Base-by-base conservation (phyloP, 495 filamentous ascomycete species). In the Aspergillus mulundensis region DNA sequence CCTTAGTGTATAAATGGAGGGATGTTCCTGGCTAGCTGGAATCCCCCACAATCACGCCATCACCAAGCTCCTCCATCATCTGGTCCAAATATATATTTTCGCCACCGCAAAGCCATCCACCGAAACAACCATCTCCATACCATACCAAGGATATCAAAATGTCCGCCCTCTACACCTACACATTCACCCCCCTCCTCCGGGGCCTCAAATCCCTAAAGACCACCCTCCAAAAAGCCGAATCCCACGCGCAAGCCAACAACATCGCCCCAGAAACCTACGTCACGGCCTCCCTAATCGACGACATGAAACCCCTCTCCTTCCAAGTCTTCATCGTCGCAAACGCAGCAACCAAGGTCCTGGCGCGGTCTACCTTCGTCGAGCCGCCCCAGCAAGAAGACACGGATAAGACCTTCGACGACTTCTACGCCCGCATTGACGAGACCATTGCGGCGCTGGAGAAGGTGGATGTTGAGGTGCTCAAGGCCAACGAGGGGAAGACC, bases 301-400 rank as follows among this genome's bases (percentile, higher is more conserved):
- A 82, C 67, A 81, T 81, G 80, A 65, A 66, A 38, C 63, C 73
- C 30, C 59, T 83, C 19, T 56, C 67, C 44, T 74, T 69, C 63
- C 81, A 85, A 54, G 54, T 83, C 61, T 64, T 70, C 14, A 63
- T 67, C 53, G 61, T 58, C 39, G 63, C 63, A 40, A 57, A 66
- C 47, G 63, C 61, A 0, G 61, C 72, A 46, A 63, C 63, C 28
- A 57, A 61, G 49, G 18, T 58, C 30, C 53, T 64, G 28, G 63
- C 65, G 6, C 71, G 76, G 34, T 40, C 71, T 6, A 65, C 57
- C 4, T 59, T 57, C 12, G 25, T 56, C 45, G 65, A 70, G 28
- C 51, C 65, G 15, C 58, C 60, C 18, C 28, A 34, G 7, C 63
- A 61, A 14, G 64, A 72, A 16, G 66, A 73, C 60, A 70, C 68